These are phyloP conservation scores for Aureobasidium uvarum DNA, from an alignment of 2,329 filamentous ascomycete species.

Conservation along the genomic window DNA sequence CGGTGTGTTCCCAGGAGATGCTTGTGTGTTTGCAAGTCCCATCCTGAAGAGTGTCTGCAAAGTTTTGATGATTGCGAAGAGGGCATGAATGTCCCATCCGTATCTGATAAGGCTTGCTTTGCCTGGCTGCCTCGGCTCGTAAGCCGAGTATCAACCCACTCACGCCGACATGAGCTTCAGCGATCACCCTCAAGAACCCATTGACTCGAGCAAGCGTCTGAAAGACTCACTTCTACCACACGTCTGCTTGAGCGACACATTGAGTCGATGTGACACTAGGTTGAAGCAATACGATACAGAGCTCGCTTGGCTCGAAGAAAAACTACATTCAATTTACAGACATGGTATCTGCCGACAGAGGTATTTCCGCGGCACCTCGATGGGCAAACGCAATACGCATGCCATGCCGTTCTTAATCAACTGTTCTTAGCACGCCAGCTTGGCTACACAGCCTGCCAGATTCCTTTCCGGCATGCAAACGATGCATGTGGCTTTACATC, in stretches of 20 bases:
- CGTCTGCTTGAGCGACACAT: neutral
- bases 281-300: neutral
- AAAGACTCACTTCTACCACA: neutral
- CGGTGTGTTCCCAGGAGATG: conserved; percentile 4
- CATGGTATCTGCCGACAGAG: neutral
- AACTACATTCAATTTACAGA: neutral
- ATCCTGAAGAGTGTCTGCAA: neutral
- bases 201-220: neutral
- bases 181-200: neutral
- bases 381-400: neutral
- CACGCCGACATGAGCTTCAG: neutral
- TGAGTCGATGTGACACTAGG: neutral
- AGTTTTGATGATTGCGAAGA: neutral
- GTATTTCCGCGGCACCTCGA: conserved; percentile 10
- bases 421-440: neutral
- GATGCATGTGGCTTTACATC: neutral
- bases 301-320: neutral
- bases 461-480: neutral
- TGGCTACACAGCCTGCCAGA: neutral
- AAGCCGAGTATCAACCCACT: neutral
- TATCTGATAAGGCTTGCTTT: neutral
- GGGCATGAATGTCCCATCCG: neutral
- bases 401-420: neutral
- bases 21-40: neutral
- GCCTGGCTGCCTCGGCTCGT: neutral